A percentile compares a stretch with the other conserved stretches of the same genome.
phyloP scores from a whole-genome alignment of 495 filamentous ascomycete genomes.

The Neohortaea acidophila region DNA sequence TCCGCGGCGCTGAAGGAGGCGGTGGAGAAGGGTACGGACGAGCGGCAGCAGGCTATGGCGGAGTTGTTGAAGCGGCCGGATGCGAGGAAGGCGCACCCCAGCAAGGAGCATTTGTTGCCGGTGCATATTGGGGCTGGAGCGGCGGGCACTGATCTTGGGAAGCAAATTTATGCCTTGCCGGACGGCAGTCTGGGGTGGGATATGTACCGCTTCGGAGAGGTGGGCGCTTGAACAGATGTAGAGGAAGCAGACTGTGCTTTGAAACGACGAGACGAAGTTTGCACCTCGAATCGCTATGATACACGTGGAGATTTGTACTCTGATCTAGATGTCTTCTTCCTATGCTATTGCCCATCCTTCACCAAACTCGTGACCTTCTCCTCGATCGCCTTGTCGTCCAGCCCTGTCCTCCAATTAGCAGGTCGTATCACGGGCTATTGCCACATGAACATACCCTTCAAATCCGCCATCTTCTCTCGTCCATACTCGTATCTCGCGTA shows the following conservation, averaged over 20 bases:
- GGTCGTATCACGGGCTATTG: background rate
- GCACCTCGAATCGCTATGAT: too few relatives aligned
- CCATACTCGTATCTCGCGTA: conserved; percentile 88
- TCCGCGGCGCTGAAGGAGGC: conserved; percentile 66
- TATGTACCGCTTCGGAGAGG: conserved; percentile 21
- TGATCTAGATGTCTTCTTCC: too few relatives aligned
- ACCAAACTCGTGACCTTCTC: conserved; percentile 70
- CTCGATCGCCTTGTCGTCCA: conserved; percentile 87
- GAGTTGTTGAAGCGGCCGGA: conserved; percentile 46
- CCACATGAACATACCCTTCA: conserved; percentile 45
- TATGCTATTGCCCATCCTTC: conserved; percentile 33
- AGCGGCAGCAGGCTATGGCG: conserved; percentile 45
- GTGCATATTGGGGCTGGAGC: conserved; percentile 46
- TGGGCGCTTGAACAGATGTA: conserved; percentile 6
- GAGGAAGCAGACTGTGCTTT: too few relatives aligned
- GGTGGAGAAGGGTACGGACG: conserved; percentile 36
- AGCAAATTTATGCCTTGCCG: conserved; percentile 18
- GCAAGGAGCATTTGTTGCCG: conserved; percentile 67
- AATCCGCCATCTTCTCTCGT: conserved; percentile 68
- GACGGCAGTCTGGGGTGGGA: conserved; percentile 21
- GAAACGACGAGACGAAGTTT: too few relatives aligned
- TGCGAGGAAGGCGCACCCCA: conserved; percentile 64
- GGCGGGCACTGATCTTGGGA: conserved; percentile 16
- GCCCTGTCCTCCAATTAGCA: conserved; percentile 36
- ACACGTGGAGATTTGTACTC: too few relatives aligned